Evolutionary conservation across 2,329 filamentous ascomycete genomes (phyloP), one percentile per base, ranked within the genome.

Genomic region (Teratosphaeriaceae sp.): DNA sequence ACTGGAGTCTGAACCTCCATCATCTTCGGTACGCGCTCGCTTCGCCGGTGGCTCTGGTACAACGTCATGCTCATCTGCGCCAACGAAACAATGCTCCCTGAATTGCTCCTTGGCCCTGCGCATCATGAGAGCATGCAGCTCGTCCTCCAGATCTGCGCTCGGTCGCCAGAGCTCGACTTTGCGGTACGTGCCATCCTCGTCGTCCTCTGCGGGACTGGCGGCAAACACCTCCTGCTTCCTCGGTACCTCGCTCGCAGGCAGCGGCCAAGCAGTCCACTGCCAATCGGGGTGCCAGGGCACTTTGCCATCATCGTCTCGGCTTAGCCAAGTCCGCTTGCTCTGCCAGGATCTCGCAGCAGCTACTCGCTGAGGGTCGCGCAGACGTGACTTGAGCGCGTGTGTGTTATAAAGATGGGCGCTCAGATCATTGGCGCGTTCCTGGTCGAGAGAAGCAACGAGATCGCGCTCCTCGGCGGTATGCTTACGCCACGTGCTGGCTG

Each of bases 241-340:
- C 1, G 85, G 85, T 6, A 92, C 79, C 20, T 74, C 66, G 6
- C 70, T 65, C 3, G 76, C 70, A 16, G 72, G 72, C 57, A 94
- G 62, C 3, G 90, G 90, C 90, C 90, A 96, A 0, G 88, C 85
- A 15, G 85, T 86, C 89, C 90, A 96, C 3, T 60, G 51, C 45
- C 75, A 78, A 0, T 76, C 55, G 1, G 75, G 71, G 12, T 64
- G 53, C 52, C 74, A 69, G 2, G 58, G 50, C 44, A 52, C 54
- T 23, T 63, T 57, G 3, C 50, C 49, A 31, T 62, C 50, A 13
- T 62, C 55, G 20, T 61, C 51, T 2, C 48, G 52, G 22, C 58
- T 47, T 21, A 67, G 48, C 67, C 69, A 72, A 7, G 45, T 48
- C 22, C 63, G 59, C 47, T 67, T 71, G 46, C 53, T 67, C 44